Conservation (phyloP, 352 stramenopile genomes). For the Phytophthora gonapodyides region DNA sequence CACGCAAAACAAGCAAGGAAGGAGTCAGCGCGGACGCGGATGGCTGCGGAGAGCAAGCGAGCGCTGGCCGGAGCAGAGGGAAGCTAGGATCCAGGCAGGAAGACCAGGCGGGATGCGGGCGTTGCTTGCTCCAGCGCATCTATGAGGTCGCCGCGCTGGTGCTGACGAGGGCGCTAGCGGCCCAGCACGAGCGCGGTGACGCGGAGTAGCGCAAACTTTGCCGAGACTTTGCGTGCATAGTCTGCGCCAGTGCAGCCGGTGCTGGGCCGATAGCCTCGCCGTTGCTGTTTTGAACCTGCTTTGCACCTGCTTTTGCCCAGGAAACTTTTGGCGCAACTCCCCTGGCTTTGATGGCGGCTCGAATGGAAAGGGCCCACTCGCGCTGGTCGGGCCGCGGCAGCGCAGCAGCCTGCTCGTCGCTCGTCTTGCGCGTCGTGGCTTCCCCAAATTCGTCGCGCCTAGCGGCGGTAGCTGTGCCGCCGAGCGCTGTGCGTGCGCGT, state of each 20-base stretch:
- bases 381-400: no score
- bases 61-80: constrained; percentile 14
- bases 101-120: constrained; percentile 30
- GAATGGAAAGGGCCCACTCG: constrained; percentile 4
- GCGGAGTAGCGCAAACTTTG: constrained; percentile 3
- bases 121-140: constrained; percentile 23
- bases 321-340: constrained; percentile 22
- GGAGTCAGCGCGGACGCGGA: constrained; percentile 28
- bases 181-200: constrained; percentile 6
- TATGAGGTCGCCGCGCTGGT: constrained; percentile 16
- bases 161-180: constrained; percentile 13
- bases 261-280: constrained; percentile 6
- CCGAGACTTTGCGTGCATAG: constrained; percentile 4
- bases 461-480: no score
- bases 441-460: no score
- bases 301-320: constrained; percentile 5
- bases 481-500: no score
- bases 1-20: background rate
- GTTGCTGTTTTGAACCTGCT: constrained; percentile 8
- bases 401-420: no score
- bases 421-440: no score
- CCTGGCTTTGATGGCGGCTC: constrained; percentile 11
- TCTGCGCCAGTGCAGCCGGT: background rate
- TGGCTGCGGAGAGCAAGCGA: background rate
- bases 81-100: constrained; percentile 33